A percentile compares a stretch with the other conserved stretches of the same genome.
phyloP scores from a whole-genome alignment of 1,284 basidiomycete genomes.

The Ceratobasidium sp. region DNA sequence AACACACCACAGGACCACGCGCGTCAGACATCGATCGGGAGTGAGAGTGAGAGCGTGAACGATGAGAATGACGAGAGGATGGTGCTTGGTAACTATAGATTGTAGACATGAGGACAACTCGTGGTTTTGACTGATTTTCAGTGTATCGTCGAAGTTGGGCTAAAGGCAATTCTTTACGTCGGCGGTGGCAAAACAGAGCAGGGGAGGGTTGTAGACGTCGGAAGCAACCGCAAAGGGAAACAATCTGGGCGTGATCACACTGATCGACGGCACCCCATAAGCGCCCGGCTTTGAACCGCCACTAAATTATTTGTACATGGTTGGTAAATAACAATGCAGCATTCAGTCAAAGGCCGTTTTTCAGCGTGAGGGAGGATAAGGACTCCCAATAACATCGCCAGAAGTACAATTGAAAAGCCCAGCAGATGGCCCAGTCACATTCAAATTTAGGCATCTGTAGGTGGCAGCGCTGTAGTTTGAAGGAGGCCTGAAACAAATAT shows the following conservation, averaged over 20 bases:
- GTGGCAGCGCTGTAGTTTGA: constrained; percentile 1
- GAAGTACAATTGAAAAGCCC: constrained; percentile 21
- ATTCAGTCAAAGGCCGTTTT: neutral
- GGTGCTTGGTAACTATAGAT: constrained; percentile 22
- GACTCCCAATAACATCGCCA: constrained; percentile 14
- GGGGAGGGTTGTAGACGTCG: neutral
- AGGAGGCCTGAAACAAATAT: neutral
- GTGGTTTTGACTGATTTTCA: neutral
- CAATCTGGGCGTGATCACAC: neutral
- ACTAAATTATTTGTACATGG: neutral
- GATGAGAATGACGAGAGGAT: constrained; percentile 13
- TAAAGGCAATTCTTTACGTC: constrained; percentile 31
- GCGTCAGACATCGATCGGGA: constrained; percentile 33
- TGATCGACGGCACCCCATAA: constrained; percentile 5
- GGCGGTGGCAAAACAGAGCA: neutral
- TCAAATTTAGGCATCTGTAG: constrained; percentile 19
- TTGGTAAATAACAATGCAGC: neutral
- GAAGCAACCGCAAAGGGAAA: constrained; percentile 2
- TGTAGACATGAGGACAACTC: constrained; percentile 26
- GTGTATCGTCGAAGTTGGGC: neutral
- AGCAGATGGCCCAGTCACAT: constrained; percentile 11
- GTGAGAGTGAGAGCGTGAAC: constrained; percentile 16
- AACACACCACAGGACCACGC: constrained; percentile 32
- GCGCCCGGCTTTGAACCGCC: neutral
- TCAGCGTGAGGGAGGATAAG: neutral